phyloP scores from a whole-genome alignment of 352 stramenopile species.

The Elongisporangium prolatum region DNA sequence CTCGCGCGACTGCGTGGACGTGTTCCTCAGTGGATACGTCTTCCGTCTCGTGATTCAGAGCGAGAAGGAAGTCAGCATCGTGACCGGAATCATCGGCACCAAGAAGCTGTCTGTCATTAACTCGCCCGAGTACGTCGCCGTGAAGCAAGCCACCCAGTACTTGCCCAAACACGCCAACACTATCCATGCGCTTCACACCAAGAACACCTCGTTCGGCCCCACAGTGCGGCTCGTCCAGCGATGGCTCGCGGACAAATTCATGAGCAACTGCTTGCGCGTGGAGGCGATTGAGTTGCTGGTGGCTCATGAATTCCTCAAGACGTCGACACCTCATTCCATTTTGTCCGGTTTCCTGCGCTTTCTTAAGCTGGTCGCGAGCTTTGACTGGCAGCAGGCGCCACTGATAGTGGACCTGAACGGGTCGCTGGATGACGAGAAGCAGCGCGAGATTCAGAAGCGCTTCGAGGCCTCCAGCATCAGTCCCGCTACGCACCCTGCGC shows the following conservation, averaged over 20 bases:
- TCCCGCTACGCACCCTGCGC: conserved; percentile 46
- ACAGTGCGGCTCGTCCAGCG: conserved; percentile 75
- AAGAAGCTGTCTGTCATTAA: conserved; percentile 63
- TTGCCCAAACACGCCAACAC: conserved; percentile 56
- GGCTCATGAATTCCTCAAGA: conserved; percentile 61
- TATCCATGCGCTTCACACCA: conserved; percentile 72
- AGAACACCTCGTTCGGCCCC: conserved; percentile 73
- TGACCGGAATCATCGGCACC: conserved; percentile 44
- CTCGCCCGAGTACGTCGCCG: conserved; percentile 52
- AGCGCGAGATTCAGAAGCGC: conserved; percentile 63
- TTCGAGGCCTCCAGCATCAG: conserved; percentile 73
- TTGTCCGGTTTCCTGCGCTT: conserved; percentile 79
- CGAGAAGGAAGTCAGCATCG: conserved; percentile 66
- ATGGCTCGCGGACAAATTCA: conserved; percentile 79
- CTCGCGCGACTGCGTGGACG: conserved; percentile 69
- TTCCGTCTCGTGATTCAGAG: conserved; percentile 82
- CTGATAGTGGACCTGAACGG: conserved; percentile 74
- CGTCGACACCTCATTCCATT: conserved; percentile 62
- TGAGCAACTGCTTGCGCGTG: conserved; percentile 63
- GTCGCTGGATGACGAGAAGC: conserved; percentile 50
- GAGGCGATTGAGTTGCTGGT: conserved; percentile 81
- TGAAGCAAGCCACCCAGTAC: conserved; percentile 64
- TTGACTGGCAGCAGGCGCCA: conserved; percentile 69
- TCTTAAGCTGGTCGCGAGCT: conserved; percentile 62
- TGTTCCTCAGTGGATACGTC: conserved; percentile 77